Conservation (phyloP, 257 asterid genomes). For the Mentha longifolia region DNA sequence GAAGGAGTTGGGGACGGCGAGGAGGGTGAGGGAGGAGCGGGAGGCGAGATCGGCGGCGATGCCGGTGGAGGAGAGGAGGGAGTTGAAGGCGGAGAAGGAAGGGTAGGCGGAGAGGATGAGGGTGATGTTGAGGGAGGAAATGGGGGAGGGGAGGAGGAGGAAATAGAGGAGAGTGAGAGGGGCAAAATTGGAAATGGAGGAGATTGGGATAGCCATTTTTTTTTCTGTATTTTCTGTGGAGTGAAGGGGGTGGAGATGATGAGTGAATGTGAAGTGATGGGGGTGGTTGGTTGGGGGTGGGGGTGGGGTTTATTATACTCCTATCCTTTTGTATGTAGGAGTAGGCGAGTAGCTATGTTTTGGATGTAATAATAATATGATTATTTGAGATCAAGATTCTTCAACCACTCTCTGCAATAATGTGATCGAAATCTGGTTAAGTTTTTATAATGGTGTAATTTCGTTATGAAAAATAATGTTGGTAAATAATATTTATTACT, state of each 20-base stretch:
- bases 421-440: neutral
- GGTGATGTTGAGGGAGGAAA: slow-evolving; percentile 59
- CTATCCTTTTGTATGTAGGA: no score
- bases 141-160: slow-evolving; percentile 42
- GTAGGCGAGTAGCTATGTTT: neutral
- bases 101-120: slow-evolving; percentile 59
- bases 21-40: slow-evolving; percentile 68
- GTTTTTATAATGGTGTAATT: no score
- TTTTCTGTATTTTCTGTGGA: slow-evolving; percentile 33
- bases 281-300: no score
- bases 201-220: slow-evolving; percentile 59
- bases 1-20: slow-evolving; percentile 67
- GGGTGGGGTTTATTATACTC: no score
- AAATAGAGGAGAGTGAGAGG: slow-evolving; percentile 50
- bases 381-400: slow-evolving; percentile 18
- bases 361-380: neutral
- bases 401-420: neutral
- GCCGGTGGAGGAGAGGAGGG: slow-evolving; percentile 65
- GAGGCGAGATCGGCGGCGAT: slow-evolving; percentile 67
- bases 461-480: neutral
- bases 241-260: slow-evolving; percentile 24
- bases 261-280: slow-evolving; percentile 16
- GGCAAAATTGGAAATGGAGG: slow-evolving; percentile 58
- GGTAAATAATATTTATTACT: no score
- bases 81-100: slow-evolving; percentile 61